Evolutionary conservation across 1,139 yeast species (phyloP).

Genomic region (Magnusiomyces magnusii): DNA sequence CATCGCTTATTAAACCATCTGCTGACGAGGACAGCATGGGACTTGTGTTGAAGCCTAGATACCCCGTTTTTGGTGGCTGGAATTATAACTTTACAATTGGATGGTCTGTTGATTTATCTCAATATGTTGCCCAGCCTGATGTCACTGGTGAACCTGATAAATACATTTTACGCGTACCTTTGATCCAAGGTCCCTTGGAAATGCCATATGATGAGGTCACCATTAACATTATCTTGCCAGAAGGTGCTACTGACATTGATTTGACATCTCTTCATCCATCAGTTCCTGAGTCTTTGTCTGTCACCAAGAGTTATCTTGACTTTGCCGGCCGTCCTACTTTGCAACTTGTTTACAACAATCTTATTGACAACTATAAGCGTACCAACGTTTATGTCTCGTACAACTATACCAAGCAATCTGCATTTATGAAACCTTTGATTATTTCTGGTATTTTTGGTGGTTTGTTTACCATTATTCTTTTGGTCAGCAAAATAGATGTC

Average conservation of each 20-base stretch:
- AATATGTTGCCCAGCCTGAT: conserved; percentile 39
- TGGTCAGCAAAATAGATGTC: conserved; percentile 40
- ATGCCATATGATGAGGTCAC: conserved; percentile 53
- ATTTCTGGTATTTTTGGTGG: conserved; percentile 58
- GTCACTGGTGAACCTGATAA: conserved; percentile 40
- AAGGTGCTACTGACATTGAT: conserved; percentile 51
- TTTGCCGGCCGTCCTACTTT: conserved; percentile 76
- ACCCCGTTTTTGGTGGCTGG: conserved; percentile 96
- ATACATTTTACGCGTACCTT: conserved; percentile 60
- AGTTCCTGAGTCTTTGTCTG: conserved; percentile 37
- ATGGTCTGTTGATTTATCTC: conserved; percentile 59
- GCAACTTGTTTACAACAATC: conserved; percentile 51
- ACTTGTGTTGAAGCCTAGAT: conserved; percentile 71
- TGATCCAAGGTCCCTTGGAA: conserved; percentile 66
- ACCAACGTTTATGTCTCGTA: conserved; percentile 57
- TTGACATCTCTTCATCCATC: conserved; percentile 24
- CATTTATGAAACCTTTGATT: conserved; percentile 57
- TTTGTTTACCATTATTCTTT: conserved; percentile 53
- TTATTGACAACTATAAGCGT: conserved; percentile 62
- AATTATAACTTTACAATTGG: conserved; percentile 91
- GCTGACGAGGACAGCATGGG: conserved; percentile 26
- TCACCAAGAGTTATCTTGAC: conserved; percentile 51
- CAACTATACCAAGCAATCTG: conserved; percentile 46
- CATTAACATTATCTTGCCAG: conserved; percentile 72
- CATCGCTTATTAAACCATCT: conserved; percentile 44